Evolutionary conservation across 352 stramenopile genomes (phyloP), one percentile per base, ranked within the genome.

Genomic region (Ophiocytium majus): DNA sequence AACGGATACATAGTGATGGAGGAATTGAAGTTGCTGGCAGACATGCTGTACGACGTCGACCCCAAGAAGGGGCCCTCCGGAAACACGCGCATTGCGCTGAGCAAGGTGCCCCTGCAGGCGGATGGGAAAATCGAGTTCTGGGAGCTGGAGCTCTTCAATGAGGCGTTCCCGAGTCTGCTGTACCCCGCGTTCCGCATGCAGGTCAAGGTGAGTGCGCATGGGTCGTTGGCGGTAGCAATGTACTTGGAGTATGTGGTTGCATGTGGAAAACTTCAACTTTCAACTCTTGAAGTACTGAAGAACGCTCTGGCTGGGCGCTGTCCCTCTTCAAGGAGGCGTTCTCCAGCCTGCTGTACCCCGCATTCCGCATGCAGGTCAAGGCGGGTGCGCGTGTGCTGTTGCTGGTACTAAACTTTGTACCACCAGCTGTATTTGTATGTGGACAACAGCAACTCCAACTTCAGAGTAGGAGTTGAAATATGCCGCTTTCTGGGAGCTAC

Each of bases 71-170:
- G 84, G 0, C 84, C 84, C 0, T 85, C 84, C 10, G 84, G 84
- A 0, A 88, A 88, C 66, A 88, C 84, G 0, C 81, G 84, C 33
- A 63, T 85, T 0, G 84, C 84, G 14, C 80, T 88, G 66, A 63
- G 86, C 34, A 88, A 85, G 84, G 49, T 88, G 10, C 81, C 84
- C 43, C 50, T 88, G 5, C 84, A 88, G 81, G 75, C 79, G 35
- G 84, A 88, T 63, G 85, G 85, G 49, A 88, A 86, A 35, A 86
- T 88, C 33, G 85, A 88, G 74, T 88, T 88, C 50, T 86, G 81
- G 81, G 85, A 88, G 76, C 83, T 88, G 37, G 76, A 86, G 81
- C 34, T 86, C 17, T 88, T 88, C 37, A 63, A 88, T 32, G 63
- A 86, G 76, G 81, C 74, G 64, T 88, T 86, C 35, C 85, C 85